Base-by-base conservation (phyloP, 768 basidiomycete species). In the Panellus pusillus region DNA sequence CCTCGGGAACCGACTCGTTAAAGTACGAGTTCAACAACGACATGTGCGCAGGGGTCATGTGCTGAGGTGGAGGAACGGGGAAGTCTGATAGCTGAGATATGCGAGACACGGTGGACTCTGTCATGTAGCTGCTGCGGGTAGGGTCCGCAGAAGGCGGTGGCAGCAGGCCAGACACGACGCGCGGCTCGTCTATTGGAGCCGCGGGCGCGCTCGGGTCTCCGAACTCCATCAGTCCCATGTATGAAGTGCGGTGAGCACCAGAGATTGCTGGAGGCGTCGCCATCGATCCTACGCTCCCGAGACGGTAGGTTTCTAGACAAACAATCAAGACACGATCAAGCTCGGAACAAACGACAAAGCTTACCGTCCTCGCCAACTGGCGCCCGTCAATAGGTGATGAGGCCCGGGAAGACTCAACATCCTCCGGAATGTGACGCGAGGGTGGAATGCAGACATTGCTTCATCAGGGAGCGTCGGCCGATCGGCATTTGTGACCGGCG, bases 41-140 rank as follows among this genome's bases (percentile, higher is more conserved):
- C 47, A 68, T 54, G 41, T 64, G 67, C 9, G 59, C 66, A 47
- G 65, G 60, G 12, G 64, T 61, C 17, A 59, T 36, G 4, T 63
- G 50, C 7, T 65, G 60, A n/a, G 66, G 55, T 0, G 79, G 79
- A 1, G 80, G 79, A 12, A 64, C 66, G 1, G 80, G 79, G 58
- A 80, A 80, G 53, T 80, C 79, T 14, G 76, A 79, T n/a, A 80
- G 72, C 17, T 70, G 68, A 1, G 79, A 80, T 64, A 80, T 80
- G 49, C 69, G 74, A 0, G 80, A 80, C 17, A 67, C 42, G 0
- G 75, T 74, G 9, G 68, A 70, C 54, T 62, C 66, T 9, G 79
- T 80, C 70, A 76, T 62, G 63, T 71, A 75, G 64, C 79, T 80
- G 54, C 76, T 73, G 12, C 79, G 77, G 5, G 73, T 58, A 45